Base-by-base conservation (phyloP, 2,329 filamentous ascomycete species). In the Ceratocystis eucalypticola region DNA sequence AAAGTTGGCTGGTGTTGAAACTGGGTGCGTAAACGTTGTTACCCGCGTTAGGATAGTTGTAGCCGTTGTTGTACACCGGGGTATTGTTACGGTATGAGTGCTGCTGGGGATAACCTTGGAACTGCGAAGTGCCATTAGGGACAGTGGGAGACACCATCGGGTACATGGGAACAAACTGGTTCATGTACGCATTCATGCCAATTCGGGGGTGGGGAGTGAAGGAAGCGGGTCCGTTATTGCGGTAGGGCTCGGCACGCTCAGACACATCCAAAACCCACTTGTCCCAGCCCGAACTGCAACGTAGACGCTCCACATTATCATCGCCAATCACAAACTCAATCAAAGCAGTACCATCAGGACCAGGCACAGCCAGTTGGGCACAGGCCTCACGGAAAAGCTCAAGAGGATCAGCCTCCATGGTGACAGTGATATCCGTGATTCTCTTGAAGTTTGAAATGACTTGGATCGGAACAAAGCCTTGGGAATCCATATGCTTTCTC, bases 401-500 rank as follows among this genome's bases (percentile, higher is more conserved):
- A 57, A 70, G 62, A 50, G 68, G 57, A 41, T 70, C 68, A 17
- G 50, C 12, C 15, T 65, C 67, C 28, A 65, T 62, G 15, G 64
- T 68, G 44, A 61, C 61, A 3, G 69, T 88, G 37, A 95, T 77
- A 33, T 82, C 78, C 75, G 86, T 87, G 73, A 96, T 87, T 68
- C 94, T 87, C 75, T 90, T 91, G 80, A 99, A 99, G n/a, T 81
- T 82, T 25, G 88, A 83, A 71, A 99, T 87, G 67, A 96, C 83
- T 44, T 82, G 80, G 64, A 99, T 78, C 63, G 85, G 86, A 15
- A 96, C 92, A 72, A 92, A 97, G 20, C 94, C 94, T 74, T 97
- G 89, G 0, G 88, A 89, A 74, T 99, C 93, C 94, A 99, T 97
- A 71, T 92, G 87, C 72, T 84, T 86, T 67, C 94, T 87, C 68